Evolutionary conservation across 1,284 basidiomycete genomes (phyloP).

Genomic region (Microbotryum silenes-acaulis): DNA sequence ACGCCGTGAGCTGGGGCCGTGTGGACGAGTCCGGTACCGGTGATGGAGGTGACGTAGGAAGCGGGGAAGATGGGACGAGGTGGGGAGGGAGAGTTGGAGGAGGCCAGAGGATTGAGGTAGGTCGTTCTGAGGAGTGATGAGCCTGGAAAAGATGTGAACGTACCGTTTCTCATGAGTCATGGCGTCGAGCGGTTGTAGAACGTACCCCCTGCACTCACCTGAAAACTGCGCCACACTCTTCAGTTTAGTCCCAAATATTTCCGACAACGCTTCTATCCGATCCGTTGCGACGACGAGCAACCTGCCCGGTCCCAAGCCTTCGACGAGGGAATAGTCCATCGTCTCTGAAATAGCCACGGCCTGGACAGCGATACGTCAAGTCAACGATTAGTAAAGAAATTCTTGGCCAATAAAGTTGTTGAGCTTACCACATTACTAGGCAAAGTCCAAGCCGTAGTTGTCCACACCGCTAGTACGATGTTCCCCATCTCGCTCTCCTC

Average conservation of each 20-base stretch:
- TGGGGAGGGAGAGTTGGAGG: conserved; percentile 44
- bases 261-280: conserved; percentile 51
- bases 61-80: conserved; percentile 47
- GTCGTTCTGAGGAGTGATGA: conserved; percentile 55
- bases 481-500: conserved; percentile 30
- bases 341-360: conserved; percentile 75
- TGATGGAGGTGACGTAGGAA: conserved; percentile 69
- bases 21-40: conserved; percentile 95
- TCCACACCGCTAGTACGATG: conserved; percentile 80
- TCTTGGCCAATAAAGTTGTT: neutral
- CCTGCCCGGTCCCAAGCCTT: conserved; percentile 34
- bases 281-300: conserved; percentile 63
- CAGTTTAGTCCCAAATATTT: conserved; percentile 18
- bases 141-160: conserved; percentile 44
- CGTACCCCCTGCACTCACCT: conserved; percentile 38
- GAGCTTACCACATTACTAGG: conserved; percentile 80
- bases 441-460: conserved; percentile 96
- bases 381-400: neutral
- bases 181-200: conserved; percentile 47
- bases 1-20: conserved; percentile 90
- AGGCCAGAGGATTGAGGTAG: conserved; percentile 62
- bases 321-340: conserved; percentile 62
- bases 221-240: neutral
- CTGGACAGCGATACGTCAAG: conserved; percentile 43
- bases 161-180: conserved; percentile 48